Base-by-base conservation (phyloP, 305 asterid species). In the Fraxinus baroniana region DNA sequence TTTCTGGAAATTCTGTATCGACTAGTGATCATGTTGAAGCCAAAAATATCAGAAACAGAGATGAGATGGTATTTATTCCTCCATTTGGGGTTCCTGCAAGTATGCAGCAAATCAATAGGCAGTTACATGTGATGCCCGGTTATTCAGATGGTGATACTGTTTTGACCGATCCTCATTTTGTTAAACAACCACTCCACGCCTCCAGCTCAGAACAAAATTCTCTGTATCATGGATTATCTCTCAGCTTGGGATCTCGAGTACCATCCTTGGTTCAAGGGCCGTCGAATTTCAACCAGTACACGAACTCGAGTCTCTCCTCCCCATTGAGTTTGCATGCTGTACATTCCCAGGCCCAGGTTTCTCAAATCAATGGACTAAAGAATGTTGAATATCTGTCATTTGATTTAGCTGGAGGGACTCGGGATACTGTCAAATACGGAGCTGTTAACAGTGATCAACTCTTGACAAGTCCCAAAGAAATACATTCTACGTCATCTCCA, bases 171-270 rank as follows among this genome's bases (percentile, higher is more conserved):
- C 60, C 87, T 8, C 85, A 80, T 49, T 74, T 84, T n/a, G 81
- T 87, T 57, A 82, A 86, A 13, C 86, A 85, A 79, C 74, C 87
- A 36, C 30, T 87, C 73, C 85, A 80, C 39, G 74, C 83, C 55
- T 82, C 74, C 44, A 71, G 80, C 79, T 78, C 86, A 13, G 90
- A 89, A 55, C 89, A 81, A 81, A 79, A 79, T 74, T 85, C 84
- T 75, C 91, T 83, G 35, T 78, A 83, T 82, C 92, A 94, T 60
- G 95, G 92, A 46, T 83, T 94, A 49, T 94, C 94, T 72, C 97
- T 94, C 77, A 93, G 92, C 85, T 84, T 94, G 85, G 97, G 97
- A 7, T 89, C 89, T 77, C 93, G 86, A 81, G 89, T 87, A 76
- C 86, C 83, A n/a, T 55, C 66, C 26, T n/a, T n/a, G 66, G 66